Base-by-base conservation (phyloP, 139 green algal genomes). In the Nannochloris sp. region DNA sequence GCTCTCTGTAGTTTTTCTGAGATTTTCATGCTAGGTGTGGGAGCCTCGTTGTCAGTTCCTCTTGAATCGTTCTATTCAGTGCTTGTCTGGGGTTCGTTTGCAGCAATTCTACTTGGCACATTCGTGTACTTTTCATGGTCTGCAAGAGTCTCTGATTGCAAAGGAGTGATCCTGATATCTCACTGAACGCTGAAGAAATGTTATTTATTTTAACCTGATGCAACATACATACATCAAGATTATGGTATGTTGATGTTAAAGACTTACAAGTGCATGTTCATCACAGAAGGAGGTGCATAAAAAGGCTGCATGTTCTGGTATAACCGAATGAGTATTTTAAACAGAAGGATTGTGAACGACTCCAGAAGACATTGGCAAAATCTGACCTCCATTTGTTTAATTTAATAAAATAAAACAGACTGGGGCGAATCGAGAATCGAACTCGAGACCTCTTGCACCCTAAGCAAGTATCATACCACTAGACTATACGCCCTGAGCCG, bases 1-100 rank as follows among this genome's bases (percentile, higher is more conserved):
- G 71, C 75, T 15, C 50, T 83, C 14, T 82, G 75, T 51, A 72
- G 57, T 29, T 69, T 83, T 31, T 68, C 69, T 9, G 75, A 83
- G 50, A 46, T 83, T 7, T 24, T 80, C 9, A 82, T 79, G 74
- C 48, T 83, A 18, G 75, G 74, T 21, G 54, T 75, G 9, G 75
- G 69, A 7, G 69, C 69, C 0, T 18, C 67, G 7, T 27, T 61
- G 4, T 57, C 60, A 24, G 65, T 64, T 46, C 64, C 72, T 40
- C 34, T 40, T 40, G 34, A 40, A 40, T 19, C 25, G 27, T 57
- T 48, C 18, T 75, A 69, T 60, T 29, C 40, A 2, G 11, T 60
- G 6, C 48, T 81, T 15, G 61, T 81, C 36, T 68, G 43, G 11
- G 21, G 44, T 24, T 79, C 69, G 4, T 55, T 71, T 12, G 61